These are phyloP conservation scores for Xylaria bambusicola DNA, from an alignment of 495 filamentous ascomycete species.

Conservation along the genomic window DNA sequence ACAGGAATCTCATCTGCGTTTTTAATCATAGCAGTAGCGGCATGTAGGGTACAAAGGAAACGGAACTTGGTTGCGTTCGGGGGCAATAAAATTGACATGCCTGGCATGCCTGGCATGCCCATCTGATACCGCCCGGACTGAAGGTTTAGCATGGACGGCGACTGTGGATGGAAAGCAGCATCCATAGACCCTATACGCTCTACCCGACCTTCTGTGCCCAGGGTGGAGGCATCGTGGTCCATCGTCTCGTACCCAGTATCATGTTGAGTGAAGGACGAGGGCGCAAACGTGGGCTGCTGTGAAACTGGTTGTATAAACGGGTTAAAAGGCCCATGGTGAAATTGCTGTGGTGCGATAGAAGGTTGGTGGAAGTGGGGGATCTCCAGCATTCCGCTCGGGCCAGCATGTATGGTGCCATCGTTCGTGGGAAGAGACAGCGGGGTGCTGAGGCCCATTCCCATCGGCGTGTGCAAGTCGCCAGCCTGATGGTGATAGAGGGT, in stretches of 20 bases:
- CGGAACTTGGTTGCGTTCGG: slow-evolving; percentile 71
- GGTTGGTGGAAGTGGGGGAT: slow-evolving; percentile 54
- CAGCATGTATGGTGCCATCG: slow-evolving; percentile 56
- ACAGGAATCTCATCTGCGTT: slow-evolving; percentile 84
- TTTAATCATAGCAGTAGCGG: slow-evolving; percentile 95
- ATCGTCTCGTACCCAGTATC: slow-evolving; percentile 77
- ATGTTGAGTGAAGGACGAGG: slow-evolving; percentile 76
- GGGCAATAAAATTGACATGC: too few relatives aligned
- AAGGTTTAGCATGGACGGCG: slow-evolving; percentile 46
- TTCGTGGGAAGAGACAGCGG: slow-evolving; percentile 79
- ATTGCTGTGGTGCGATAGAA: slow-evolving; percentile 64
- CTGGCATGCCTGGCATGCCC: slow-evolving; percentile 36
- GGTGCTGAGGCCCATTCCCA: slow-evolving; percentile 70
- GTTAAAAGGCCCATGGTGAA: slow-evolving; percentile 63
- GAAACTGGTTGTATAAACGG: slow-evolving; percentile 65
- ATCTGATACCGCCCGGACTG: slow-evolving; percentile 44
- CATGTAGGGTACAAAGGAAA: slow-evolving; percentile 86
- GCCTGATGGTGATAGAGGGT: slow-evolving; percentile 80
- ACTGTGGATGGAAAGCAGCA: slow-evolving; percentile 51
- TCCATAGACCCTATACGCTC: slow-evolving; percentile 53
- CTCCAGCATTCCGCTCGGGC: slow-evolving; percentile 54
- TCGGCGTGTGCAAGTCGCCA: slow-evolving; percentile 86
- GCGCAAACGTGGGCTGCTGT: slow-evolving; percentile 66
- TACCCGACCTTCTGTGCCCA: slow-evolving; percentile 50
- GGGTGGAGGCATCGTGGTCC: slow-evolving; percentile 68